Conservation (phyloP, 768 basidiomycete genomes). For the Collybia sp. region DNA sequence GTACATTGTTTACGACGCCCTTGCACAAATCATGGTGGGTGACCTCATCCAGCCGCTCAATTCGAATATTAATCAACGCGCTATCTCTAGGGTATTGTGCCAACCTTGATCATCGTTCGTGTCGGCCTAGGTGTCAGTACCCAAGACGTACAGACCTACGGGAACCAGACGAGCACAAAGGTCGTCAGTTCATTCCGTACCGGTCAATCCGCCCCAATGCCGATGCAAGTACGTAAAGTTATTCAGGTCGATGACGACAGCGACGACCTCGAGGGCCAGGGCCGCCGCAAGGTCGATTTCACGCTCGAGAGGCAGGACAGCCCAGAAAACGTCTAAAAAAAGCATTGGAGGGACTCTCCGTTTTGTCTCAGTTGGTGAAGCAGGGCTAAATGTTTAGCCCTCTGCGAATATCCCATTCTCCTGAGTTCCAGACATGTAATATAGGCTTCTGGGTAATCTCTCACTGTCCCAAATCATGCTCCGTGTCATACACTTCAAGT, state of each 20-base stretch:
- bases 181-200: background rate
- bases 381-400: no score
- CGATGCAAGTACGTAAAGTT: conserved; percentile 2
- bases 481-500: no score
- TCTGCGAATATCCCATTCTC: no score
- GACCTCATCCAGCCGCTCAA: background rate
- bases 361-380: no score
- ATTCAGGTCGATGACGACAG: background rate
- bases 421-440: no score
- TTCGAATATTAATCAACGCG: background rate
- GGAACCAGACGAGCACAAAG: background rate
- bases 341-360: no score
- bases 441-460: no score
- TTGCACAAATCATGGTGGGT: conserved; percentile 14
- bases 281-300: background rate
- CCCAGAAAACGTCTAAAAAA: no score
- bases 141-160: conserved; percentile 1
- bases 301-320: no score
- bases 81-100: conserved; percentile 11
- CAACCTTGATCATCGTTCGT: conserved; percentile 14
- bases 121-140: conserved; percentile 4
- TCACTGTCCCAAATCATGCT: no score
- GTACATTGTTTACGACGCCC: conserved; percentile 10
- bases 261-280: background rate
- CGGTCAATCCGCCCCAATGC: background rate